Percentiles rank a stretch among this genome's conserved stretches.
phyloP scores from a whole-genome alignment of 2,329 filamentous ascomycete genomes.

The Xylaria sp. region DNA sequence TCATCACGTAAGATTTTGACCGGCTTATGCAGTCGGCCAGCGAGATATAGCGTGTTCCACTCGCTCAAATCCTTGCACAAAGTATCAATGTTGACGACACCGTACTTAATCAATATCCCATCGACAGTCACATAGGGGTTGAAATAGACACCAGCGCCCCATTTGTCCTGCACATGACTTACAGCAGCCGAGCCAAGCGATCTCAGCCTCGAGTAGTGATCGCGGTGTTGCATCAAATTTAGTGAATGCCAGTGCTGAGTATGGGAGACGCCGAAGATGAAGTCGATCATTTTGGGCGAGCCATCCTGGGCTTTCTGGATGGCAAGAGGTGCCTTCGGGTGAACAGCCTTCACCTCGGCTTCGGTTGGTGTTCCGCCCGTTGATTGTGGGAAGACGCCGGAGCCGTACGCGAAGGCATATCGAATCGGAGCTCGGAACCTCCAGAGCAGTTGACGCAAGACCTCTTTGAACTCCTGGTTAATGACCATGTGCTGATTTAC shows the following conservation, averaged over 20 bases:
- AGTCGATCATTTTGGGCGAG: slow-evolving; percentile 95
- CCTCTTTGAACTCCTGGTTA: slow-evolving; percentile 93
- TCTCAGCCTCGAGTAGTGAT: slow-evolving; percentile 89
- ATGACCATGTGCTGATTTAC: slow-evolving; percentile 97
- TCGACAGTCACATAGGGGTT: slow-evolving; percentile 95
- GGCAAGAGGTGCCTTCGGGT: slow-evolving; percentile 79
- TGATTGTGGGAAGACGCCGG: slow-evolving; percentile 88
- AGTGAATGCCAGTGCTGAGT: slow-evolving; percentile 96
- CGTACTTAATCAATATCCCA: slow-evolving; percentile 96
- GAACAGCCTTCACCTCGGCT: slow-evolving; percentile 64
- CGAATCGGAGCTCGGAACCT: slow-evolving; percentile 91
- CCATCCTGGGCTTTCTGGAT: slow-evolving; percentile 85
- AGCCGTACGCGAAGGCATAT: slow-evolving; percentile 97
- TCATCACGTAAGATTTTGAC: slow-evolving; percentile 95
- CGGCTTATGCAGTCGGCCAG: slow-evolving; percentile 92
- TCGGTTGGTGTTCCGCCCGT: slow-evolving; percentile 57
- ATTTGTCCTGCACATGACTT: slow-evolving; percentile 80
- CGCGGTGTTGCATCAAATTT: slow-evolving; percentile 83
- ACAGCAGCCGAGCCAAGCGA: slow-evolving; percentile 84
- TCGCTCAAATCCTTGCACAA: slow-evolving; percentile 82
- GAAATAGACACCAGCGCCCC: slow-evolving; percentile 95
- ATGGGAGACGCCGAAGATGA: slow-evolving; percentile 94
- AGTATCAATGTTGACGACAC: slow-evolving; percentile 91
- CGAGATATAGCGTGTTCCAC: slow-evolving; percentile 96
- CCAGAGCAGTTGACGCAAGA: slow-evolving; percentile 82